Conservation (phyloP, 441 rosid species). For the Arabidopsis lyrata region DNA sequence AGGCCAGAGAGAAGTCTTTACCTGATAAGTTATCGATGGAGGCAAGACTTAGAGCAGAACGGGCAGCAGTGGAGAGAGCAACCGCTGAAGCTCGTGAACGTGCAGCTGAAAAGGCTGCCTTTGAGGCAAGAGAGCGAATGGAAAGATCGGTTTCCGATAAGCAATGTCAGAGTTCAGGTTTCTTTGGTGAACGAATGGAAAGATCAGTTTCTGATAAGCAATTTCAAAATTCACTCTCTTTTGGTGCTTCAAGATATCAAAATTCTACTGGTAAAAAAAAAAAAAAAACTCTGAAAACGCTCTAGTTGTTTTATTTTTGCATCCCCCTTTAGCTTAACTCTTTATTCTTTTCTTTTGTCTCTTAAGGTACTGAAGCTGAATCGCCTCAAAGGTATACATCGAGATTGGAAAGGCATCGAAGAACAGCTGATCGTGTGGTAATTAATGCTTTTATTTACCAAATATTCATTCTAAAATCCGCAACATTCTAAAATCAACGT, state of each 20-base stretch:
- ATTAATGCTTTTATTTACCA: constrained; percentile 15
- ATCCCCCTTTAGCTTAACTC: constrained; percentile 11
- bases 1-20: constrained; percentile 77
- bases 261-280: constrained; percentile 48
- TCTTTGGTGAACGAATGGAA: constrained; percentile 35
- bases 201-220: constrained; percentile 64
- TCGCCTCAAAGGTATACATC: constrained; percentile 95
- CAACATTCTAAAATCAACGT: constrained; percentile 2
- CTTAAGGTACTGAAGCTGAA: constrained; percentile 75
- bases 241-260: constrained; percentile 56
- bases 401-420: constrained; percentile 82
- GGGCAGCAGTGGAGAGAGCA: constrained; percentile 90
- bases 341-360: constrained; percentile 22
- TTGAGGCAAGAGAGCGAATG: constrained; percentile 67
- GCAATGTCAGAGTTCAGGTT: constrained; percentile 60
- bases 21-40: constrained; percentile 64
- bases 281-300: background rate
- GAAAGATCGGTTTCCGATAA: constrained; percentile 73
- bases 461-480: background rate
- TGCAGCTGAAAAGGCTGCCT: constrained; percentile 82
- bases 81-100: constrained; percentile 88
- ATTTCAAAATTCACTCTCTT: constrained; percentile 54
- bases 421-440: constrained; percentile 97
- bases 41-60: constrained; percentile 78
- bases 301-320: background rate